A percentile compares a stretch with the other conserved stretches of the same genome.
These are phyloP conservation scores for Coemansia sp. DNA, from an alignment of 192 early-diverging fungal genomes.

Conservation along the genomic window DNA sequence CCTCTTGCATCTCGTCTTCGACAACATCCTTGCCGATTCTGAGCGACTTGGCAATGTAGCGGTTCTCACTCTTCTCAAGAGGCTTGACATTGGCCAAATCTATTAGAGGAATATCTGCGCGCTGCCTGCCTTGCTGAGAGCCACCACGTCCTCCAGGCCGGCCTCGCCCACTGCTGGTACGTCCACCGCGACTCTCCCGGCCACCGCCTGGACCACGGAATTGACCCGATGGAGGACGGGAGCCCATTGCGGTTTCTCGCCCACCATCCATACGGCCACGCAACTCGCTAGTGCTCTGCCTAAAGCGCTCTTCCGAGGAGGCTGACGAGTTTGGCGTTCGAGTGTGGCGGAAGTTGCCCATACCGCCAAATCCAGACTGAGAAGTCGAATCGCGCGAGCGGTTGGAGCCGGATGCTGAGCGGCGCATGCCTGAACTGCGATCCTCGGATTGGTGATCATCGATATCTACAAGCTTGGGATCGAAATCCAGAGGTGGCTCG, in stretches of 20 bases:
- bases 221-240: slow-evolving; percentile 53
- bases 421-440: slow-evolving; percentile 52
- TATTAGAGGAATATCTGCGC: slow-evolving; percentile 3
- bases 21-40: slow-evolving; percentile 40
- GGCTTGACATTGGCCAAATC: slow-evolving; percentile 70
- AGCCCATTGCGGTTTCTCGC: slow-evolving; percentile 34
- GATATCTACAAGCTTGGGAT: slow-evolving; percentile 52
- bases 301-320: slow-evolving; percentile 52
- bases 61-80: slow-evolving; percentile 79
- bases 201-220: slow-evolving; percentile 27
- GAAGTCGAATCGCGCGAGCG: slow-evolving; percentile 35
- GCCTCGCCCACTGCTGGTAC: slow-evolving; percentile 31
- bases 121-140: slow-evolving; percentile 35
- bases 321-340: slow-evolving; percentile 19
- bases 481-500: slow-evolving; percentile 64
- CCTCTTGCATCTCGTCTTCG: slow-evolving; percentile 61
- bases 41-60: slow-evolving; percentile 68
- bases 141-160: slow-evolving; percentile 55
- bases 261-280: slow-evolving; percentile 26
- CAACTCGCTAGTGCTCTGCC: slow-evolving; percentile 43
- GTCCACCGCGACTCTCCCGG: slow-evolving; percentile 59
- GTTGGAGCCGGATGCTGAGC: slow-evolving; percentile 44
- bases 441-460: slow-evolving; percentile 53
- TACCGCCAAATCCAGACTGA: slow-evolving; percentile 40
- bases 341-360: slow-evolving; percentile 54